Evolutionary conservation across 176 grass and related monocot genomes (phyloP), one percentile per base, ranked within the genome.

Genomic region (Oryza coarctata): DNA sequence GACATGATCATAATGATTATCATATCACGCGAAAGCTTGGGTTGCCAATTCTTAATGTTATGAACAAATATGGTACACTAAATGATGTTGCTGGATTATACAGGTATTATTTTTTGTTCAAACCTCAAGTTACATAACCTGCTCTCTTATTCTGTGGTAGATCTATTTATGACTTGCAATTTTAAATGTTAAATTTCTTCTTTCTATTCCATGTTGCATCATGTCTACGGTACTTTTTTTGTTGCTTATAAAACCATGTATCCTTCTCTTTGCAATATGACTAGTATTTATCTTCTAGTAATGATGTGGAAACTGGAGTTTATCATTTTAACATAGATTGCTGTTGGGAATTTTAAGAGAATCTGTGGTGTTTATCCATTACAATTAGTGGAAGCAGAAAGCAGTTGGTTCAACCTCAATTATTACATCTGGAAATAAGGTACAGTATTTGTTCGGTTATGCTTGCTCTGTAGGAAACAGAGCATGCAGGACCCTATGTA

Each of bases 1-100:
- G 92, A 73, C 95, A 98, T 89, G 95, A 98, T 82, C 95, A 98
- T 47, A 98, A 98, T 76, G 95, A 98, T 91, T 98, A 98, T 88
- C 92, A 98, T 87, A 94, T 98, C 86, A 88, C 95, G 85, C 88
- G 92, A 85, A 98, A 98, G 86, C 92, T 98, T 91, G 95, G 95
- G 30, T 79, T 98, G 68, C 95, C 95, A 73, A 93, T 98, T 68
- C 92, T 98, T 23, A 98, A 98, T 85, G 85, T 91, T 79, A 95
- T 98, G 90, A 98, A 98, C 81, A 98, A 98, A 93, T 92, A 98
- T 86, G 95, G 95, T 36, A 98, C 95, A 2, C 63, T 98, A 69
- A 98, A 98, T 88, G 95, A 98, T 79, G 85, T 89, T 44, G 95
- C 95, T 88, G 95, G 92, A 86, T 68, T 98, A 25, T 98, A 98